Evolutionary conservation across 306 rosid genomes (phyloP), one percentile per base, ranked within the genome.

Genomic region (Dryas drummondii): DNA sequence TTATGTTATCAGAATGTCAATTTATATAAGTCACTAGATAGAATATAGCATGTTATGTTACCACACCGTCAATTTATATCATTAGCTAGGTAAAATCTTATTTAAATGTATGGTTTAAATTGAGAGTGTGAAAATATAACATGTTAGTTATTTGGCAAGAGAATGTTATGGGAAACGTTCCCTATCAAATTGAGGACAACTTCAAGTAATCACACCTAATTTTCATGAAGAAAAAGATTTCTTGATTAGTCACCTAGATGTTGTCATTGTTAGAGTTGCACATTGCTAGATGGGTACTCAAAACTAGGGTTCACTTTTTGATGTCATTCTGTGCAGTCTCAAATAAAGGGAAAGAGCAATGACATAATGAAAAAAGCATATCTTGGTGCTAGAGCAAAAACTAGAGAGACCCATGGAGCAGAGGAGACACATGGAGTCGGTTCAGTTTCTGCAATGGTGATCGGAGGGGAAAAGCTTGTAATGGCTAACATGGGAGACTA

Each of bases 301-400:
- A 32, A 32, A 32, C 16, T 22, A 41, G 0, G 16, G 6, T 13
- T 32, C 17, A 5, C 4, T 70, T 70, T 19, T 16, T 46, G 9
- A 54, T 66, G 57, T 10, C 54, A 54, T 11, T 27, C 2, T 5
- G 71, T 63, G 65, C 77, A 86, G 96, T 73, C 84, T 41, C 84
- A 81, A 50, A 44, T 90, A 54, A 83, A 84, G 74, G 81, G 81
- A 68, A 91, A 85, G 76, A 32, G 87, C 79, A 86, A 75, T 66
- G 96, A 91, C 37, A 72, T 83, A 8, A 74, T 91, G 87, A 91
- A 76, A 77, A 91, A 87, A 62, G 97, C 97, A 22, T 89, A 88
- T 76, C 73, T 83, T 37, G 81, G 75, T 63, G 94, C 83, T 48
- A 85, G 82, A 66, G 76, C 88, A 67, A 86, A 76, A 82, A 76